A percentile compares a stretch with the other conserved stretches of the same genome.
Evolutionary conservation across 495 filamentous ascomycete species (phyloP).

Genomic region (Filosporella fistucella): DNA sequence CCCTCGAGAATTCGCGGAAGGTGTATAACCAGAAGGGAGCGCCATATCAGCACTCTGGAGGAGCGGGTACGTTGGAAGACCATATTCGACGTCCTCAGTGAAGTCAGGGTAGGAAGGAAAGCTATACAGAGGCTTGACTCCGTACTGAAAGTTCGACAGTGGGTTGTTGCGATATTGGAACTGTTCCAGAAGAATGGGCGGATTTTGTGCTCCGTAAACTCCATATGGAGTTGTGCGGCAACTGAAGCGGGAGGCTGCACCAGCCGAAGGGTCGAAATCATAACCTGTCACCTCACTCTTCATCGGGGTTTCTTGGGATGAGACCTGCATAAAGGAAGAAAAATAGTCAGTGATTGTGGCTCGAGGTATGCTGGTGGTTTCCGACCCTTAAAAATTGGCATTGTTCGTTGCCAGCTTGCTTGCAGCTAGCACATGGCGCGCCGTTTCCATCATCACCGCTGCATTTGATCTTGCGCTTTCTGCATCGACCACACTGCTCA

Average conservation of each 20-base stretch:
- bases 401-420: constrained; percentile 58
- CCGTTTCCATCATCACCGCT: constrained; percentile 87
- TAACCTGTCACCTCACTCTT: constrained; percentile 33
- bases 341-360: background rate
- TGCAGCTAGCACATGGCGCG: constrained; percentile 78
- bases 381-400: constrained; percentile 81
- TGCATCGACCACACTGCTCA: constrained; percentile 86
- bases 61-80: constrained; percentile 31
- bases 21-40: constrained; percentile 22
- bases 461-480: constrained; percentile 94
- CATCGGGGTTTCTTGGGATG: constrained; percentile 39
- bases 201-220: too few species aligned
- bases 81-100: constrained; percentile 30
- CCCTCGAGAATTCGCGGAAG: constrained; percentile 30
- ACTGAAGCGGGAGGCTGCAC: constrained; percentile 29
- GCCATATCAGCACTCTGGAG: constrained; percentile 28
- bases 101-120: constrained; percentile 13
- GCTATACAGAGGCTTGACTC: constrained; percentile 22
- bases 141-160: constrained; percentile 30
- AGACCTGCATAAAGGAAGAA: constrained; percentile 33
- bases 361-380: constrained; percentile 5
- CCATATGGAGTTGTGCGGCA: constrained; percentile 26
- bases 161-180: constrained; percentile 28
- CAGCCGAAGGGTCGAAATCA: constrained; percentile 32
- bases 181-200: too few species aligned